Evolutionary conservation across 2,329 filamentous ascomycete species (phyloP).

Genomic region (Ophiosphaerella korrae): DNA sequence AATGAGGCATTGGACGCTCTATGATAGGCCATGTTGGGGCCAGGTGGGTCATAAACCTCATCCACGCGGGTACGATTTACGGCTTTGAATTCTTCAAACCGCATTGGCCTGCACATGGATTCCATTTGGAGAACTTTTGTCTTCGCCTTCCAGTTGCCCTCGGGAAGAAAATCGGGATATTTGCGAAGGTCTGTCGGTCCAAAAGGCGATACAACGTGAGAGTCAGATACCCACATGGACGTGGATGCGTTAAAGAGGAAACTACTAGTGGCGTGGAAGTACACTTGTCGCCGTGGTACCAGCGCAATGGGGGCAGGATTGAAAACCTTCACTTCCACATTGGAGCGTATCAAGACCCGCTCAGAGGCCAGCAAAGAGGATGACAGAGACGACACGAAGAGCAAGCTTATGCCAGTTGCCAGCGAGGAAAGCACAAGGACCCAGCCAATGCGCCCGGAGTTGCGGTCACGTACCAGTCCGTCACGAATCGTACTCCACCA

Average conservation of each 20-base stretch:
- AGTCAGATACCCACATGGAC: slow-evolving; percentile 10
- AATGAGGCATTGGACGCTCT: too few relatives aligned
- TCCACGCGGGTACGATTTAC: too few relatives aligned
- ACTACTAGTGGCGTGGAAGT: slow-evolving; percentile 7
- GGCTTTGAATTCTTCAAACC: too few relatives aligned
- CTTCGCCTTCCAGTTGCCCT: slow-evolving; percentile 5
- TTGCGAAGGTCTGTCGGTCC: not conserved
- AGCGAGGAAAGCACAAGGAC: slow-evolving; percentile 8
- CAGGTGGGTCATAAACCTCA: too few relatives aligned
- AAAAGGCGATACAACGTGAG: slow-evolving; percentile 7
- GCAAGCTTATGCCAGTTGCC: slow-evolving; percentile 7
- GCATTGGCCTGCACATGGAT: not conserved
- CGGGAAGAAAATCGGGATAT: not conserved
- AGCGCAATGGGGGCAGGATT: not conserved
- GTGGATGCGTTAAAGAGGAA: slow-evolving; percentile 9
- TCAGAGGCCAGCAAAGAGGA: slow-evolving; percentile 15
- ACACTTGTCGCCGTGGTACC: slow-evolving; percentile 3
- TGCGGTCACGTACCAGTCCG: slow-evolving; percentile 10
- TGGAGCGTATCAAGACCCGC: slow-evolving; percentile 5
- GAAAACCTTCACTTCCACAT: slow-evolving; percentile 2
- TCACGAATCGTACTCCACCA: slow-evolving; percentile 14
- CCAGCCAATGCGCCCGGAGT: slow-evolving; percentile 14
- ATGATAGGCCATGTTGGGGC: too few relatives aligned
- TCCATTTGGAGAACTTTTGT: slow-evolving; percentile 8
- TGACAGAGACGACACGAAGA: slow-evolving; percentile 18